These are phyloP conservation scores for Boletus vinaceobasis DNA, from an alignment of 768 basidiomycete species.

Conservation along the genomic window DNA sequence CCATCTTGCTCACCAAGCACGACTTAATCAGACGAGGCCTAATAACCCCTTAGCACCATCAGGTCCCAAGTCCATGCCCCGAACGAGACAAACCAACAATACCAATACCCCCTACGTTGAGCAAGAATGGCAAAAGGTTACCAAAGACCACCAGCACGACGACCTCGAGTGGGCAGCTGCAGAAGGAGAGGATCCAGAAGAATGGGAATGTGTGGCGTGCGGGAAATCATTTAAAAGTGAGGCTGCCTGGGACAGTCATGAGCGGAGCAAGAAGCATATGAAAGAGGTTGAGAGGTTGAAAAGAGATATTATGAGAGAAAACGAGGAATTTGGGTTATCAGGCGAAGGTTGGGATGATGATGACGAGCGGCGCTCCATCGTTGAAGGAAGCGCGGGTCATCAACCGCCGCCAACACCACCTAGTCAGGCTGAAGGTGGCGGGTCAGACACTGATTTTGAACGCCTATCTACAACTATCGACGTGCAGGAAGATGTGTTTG, in stretches of 20 bases:
- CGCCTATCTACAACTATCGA: neutral
- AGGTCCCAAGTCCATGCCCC: conserved; percentile 22
- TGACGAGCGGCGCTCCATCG: conserved; percentile 14
- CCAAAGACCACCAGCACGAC: conserved; percentile 30
- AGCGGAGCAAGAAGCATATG: conserved; percentile 90
- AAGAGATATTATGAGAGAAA: conserved; percentile 73
- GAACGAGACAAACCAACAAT: conserved; percentile 21
- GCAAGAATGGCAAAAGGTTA: conserved; percentile 86
- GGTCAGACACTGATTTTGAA: neutral
- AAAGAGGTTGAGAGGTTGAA: conserved; percentile 80
- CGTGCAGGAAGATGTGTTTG: conserved; percentile 4
- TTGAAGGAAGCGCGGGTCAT: conserved; percentile 4
- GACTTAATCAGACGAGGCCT: conserved; percentile 32
- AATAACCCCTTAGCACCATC: conserved; percentile 33
- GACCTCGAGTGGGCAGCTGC: conserved; percentile 76
- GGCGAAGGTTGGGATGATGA: conserved; percentile 32
- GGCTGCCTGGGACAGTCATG: conserved; percentile 94
- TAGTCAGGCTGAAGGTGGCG: neutral
- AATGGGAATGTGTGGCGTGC: conserved; percentile 96
- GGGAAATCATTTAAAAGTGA: conserved; percentile 86
- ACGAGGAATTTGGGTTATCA: conserved; percentile 57
- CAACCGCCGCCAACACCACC: conserved; percentile 17
- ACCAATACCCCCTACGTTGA: conserved; percentile 58
- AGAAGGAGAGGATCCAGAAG: conserved; percentile 68
- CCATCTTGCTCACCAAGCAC: conserved; percentile 48